Percentiles rank a stretch among this genome's conserved stretches.
These are phyloP conservation scores for Amanita subjunquillea DNA, from an alignment of 768 basidiomycete species.

Conservation along the genomic window DNA sequence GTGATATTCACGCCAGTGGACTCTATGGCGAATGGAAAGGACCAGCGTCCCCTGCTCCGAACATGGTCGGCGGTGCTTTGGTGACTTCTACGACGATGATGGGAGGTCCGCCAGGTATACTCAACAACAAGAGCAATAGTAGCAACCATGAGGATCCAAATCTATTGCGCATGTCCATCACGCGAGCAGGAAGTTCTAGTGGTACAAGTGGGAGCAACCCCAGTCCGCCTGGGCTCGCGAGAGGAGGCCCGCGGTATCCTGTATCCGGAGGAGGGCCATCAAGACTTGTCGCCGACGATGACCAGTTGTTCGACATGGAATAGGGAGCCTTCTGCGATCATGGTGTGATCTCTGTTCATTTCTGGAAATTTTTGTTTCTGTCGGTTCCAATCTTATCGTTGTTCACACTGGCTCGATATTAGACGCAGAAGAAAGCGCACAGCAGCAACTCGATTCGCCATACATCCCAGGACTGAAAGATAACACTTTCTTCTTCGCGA, in stretches of 20 bases:
- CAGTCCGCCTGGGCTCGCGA: not conserved
- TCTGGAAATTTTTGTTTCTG: not conserved
- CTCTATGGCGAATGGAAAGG: slow-evolving; percentile 3
- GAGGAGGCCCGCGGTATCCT: not conserved
- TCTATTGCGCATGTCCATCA: not conserved
- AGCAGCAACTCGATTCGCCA: not conserved
- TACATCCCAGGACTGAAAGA: not conserved
- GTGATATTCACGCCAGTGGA: not conserved
- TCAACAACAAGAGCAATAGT: not conserved
- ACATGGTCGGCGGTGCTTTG: not conserved
- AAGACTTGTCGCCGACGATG: not conserved
- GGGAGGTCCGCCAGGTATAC: not conserved
- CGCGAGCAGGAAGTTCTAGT: not conserved
- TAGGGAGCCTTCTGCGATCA: not conserved
- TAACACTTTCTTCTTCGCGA: not conserved
- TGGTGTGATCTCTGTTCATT: not conserved
- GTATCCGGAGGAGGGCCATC: not conserved
- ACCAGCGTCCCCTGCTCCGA: not conserved
- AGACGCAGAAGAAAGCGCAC: not conserved
- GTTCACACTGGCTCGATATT: not conserved
- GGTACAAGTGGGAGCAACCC: not conserved
- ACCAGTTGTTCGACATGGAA: slow-evolving; percentile 4
- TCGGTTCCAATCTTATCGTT: not conserved
- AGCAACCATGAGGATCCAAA: not conserved
- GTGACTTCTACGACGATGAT: not conserved